Percentiles rank a stretch among this genome's conserved stretches.
phyloP scores from a whole-genome alignment of 2,329 filamentous ascomycete genomes.

The Colletotrichum sp. region DNA sequence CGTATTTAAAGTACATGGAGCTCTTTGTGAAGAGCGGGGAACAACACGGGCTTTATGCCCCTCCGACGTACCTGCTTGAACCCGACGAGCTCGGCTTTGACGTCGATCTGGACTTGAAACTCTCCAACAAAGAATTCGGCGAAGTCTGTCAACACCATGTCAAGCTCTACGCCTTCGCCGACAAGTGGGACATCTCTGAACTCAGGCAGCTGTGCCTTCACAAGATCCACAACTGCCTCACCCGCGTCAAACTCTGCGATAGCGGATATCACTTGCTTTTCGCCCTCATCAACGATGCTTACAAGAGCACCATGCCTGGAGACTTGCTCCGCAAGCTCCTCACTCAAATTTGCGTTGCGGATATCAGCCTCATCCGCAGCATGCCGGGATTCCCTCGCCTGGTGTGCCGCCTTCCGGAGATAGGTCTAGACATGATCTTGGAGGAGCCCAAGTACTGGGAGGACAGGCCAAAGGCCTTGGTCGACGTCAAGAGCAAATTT shows the following conservation, averaged over 20 bases:
- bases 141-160: not conserved
- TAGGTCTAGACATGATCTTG: not conserved
- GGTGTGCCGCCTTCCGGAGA: not conserved
- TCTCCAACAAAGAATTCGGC: not conserved
- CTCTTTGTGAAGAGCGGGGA: not conserved
- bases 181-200: not conserved
- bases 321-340: not conserved
- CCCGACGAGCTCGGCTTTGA: not conserved
- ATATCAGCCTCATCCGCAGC: not conserved
- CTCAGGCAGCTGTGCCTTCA: not conserved
- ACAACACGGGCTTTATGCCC: not conserved
- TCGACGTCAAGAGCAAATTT: not conserved
- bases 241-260: not conserved
- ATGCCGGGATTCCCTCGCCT: not conserved
- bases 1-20: not conserved
- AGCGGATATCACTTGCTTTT: not conserved
- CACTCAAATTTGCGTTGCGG: not conserved
- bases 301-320: not conserved
- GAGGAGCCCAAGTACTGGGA: not conserved
- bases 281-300: not conserved
- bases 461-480: not conserved
- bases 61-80: not conserved
- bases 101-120: not conserved
- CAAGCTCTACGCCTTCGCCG: not conserved
- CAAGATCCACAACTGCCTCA: not conserved